A percentile compares a stretch with the other conserved stretches of the same genome.
phyloP scores from a whole-genome alignment of 495 filamentous ascomycete species.

The Xylaria longipes region DNA sequence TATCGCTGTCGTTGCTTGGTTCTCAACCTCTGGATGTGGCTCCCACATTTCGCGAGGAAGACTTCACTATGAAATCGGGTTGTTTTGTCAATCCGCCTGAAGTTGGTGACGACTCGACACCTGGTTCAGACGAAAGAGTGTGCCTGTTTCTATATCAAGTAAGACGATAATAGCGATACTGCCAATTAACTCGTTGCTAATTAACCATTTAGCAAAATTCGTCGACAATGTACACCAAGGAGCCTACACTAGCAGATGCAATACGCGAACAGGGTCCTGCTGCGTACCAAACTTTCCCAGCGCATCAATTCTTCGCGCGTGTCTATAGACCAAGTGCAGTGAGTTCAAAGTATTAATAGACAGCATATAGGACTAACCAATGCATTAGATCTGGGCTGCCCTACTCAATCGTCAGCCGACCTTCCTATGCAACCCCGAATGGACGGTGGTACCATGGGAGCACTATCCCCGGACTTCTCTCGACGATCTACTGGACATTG shows the following conservation, averaged over 20 bases:
- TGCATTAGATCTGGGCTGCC: constrained; percentile 48
- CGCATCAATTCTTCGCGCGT: constrained; percentile 57
- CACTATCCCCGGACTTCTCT: constrained; percentile 50
- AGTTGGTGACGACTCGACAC: constrained; percentile 22
- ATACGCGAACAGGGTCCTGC: constrained; percentile 49
- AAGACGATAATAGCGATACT: constrained; percentile 2
- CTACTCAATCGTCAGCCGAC: constrained; percentile 52
- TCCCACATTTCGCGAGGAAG: constrained; percentile 39
- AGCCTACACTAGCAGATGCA: constrained; percentile 36
- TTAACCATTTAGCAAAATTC: constrained; percentile 32
- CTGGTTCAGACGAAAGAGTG: constrained; percentile 34
- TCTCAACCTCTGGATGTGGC: constrained; percentile 34
- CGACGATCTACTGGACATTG: constrained; percentile 52
- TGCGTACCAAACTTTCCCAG: constrained; percentile 49
- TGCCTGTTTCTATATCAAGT: constrained; percentile 57
- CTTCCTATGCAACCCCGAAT: constrained; percentile 50
- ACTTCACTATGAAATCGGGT: constrained; percentile 45
- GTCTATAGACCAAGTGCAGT: constrained; percentile 53
- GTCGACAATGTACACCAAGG: constrained; percentile 41
- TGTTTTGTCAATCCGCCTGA: constrained; percentile 44
- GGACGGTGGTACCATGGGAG: constrained; percentile 53
- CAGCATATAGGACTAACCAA: constrained; percentile 25
- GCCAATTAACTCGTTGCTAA: not conserved
- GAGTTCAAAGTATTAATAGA: constrained; percentile 25
- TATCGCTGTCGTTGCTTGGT: constrained; percentile 26